Conservation (phyloP, 352 stramenopile species). For the Pythium plurisporium region DNA sequence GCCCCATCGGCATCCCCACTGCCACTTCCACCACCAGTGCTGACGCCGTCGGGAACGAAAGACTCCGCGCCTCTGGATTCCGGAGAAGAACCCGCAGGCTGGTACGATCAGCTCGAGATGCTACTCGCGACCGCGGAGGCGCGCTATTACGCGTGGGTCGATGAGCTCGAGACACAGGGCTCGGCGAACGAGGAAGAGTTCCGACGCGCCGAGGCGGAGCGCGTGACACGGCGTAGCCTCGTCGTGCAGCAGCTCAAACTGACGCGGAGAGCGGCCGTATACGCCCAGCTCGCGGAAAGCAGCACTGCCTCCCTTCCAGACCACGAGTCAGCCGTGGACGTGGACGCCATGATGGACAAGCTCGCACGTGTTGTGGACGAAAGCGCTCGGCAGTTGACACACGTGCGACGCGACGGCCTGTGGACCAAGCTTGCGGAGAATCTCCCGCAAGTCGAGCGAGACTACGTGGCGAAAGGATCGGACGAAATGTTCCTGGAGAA, state of each 20-base stretch:
- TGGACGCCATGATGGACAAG: slow-evolving; percentile 37
- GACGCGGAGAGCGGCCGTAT: neutral
- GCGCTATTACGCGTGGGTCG: slow-evolving; percentile 17
- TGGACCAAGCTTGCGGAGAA: slow-evolving; percentile 44
- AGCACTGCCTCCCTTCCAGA: neutral
- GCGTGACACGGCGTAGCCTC: slow-evolving; percentile 7
- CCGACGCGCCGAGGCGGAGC: slow-evolving; percentile 7
- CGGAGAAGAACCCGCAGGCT: slow-evolving; percentile 12
- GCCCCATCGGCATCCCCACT: neutral
- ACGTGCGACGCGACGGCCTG: slow-evolving; percentile 8
- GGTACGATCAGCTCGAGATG: slow-evolving; percentile 31
- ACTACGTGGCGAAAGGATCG: slow-evolving; percentile 45
- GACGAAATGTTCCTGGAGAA: slow-evolving; percentile 62
- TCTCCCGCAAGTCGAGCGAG: slow-evolving; percentile 35
- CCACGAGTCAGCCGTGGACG: neutral
- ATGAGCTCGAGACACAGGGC: slow-evolving; percentile 20
- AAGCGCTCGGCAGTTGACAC: slow-evolving; percentile 28
- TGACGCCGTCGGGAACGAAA: neutral
- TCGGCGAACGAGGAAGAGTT: slow-evolving; percentile 16
- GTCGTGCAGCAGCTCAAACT: slow-evolving; percentile 11
- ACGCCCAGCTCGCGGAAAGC: neutral
- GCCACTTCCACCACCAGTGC: neutral
- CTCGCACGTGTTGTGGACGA: slow-evolving; percentile 35
- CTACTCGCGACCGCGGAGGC: slow-evolving; percentile 24
- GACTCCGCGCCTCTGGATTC: neutral